Evolutionary conservation across 2,329 filamentous ascomycete species (phyloP).

Genomic region (Coniella vitis): DNA sequence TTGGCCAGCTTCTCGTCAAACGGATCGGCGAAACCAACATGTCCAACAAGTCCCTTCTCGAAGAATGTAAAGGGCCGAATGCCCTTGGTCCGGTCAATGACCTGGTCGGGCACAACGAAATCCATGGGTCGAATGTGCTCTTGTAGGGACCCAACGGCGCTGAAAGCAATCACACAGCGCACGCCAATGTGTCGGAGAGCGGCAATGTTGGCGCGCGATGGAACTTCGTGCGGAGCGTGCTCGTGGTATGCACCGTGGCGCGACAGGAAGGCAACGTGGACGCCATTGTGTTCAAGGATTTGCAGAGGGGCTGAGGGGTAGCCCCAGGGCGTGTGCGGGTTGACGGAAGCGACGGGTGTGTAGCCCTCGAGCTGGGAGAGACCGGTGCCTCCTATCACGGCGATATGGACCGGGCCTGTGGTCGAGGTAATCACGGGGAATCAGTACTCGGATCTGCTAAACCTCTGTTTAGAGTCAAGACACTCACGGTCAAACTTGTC

Average conservation of each 20-base stretch:
- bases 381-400: conserved; percentile 88
- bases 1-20: conserved; percentile 75
- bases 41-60: conserved; percentile 82
- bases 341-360: conserved; percentile 72
- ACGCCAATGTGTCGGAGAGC: conserved; percentile 88
- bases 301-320: conserved; percentile 66
- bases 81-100: conserved; percentile 96
- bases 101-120: conserved; percentile 92
- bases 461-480: no score
- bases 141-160: conserved; percentile 84
- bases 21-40: conserved; percentile 92
- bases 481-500: conserved; percentile 51
- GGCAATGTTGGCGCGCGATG: conserved; percentile 92
- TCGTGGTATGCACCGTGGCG: conserved; percentile 88
- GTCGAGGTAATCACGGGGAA: neutral
- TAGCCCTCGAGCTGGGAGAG: conserved; percentile 83
- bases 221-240: conserved; percentile 90
- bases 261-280: conserved; percentile 84
- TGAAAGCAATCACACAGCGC: conserved; percentile 87
- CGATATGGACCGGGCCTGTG: conserved; percentile 68
- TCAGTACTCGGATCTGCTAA: no score
- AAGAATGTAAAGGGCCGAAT: conserved; percentile 94
- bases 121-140: conserved; percentile 93
- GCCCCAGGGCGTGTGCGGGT: conserved; percentile 82
- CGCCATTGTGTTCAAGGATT: conserved; percentile 80